These are phyloP conservation scores for Vitis cinerea DNA, from an alignment of 164 flowering plant genomes.

Conservation along the genomic window DNA sequence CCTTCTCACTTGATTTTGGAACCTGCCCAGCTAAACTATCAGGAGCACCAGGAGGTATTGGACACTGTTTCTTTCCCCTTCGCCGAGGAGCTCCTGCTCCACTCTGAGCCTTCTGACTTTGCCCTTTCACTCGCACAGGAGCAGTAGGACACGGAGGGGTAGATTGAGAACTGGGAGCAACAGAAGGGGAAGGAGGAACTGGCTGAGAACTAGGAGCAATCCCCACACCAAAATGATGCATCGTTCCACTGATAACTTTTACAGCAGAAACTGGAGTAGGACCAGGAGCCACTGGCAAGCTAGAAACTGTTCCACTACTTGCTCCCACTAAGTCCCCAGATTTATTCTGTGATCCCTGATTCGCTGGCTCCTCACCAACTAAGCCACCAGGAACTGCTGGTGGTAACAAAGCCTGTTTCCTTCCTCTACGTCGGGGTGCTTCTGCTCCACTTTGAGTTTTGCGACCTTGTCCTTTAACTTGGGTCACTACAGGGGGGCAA, in stretches of 20 bases:
- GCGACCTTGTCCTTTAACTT: conserved; percentile 44
- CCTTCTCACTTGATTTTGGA: conserved; percentile 19
- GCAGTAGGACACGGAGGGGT: conserved; percentile 15
- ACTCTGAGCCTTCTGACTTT: conserved; percentile 33
- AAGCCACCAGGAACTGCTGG: conserved; percentile 13
- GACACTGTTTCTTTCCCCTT: conserved; percentile 45
- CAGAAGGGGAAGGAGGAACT: conserved; percentile 6
- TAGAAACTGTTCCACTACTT: conserved; percentile 14
- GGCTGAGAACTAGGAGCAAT: conserved; percentile 16
- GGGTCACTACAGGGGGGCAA: conserved; percentile 26
- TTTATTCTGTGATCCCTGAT: conserved; percentile 7
- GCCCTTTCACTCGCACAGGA: conserved; percentile 27
- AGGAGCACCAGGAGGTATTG: conserved; percentile 17
- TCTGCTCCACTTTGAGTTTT: conserved; percentile 41
- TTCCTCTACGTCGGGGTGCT: conserved; percentile 62
- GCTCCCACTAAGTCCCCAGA: background rate
- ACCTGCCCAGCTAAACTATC: conserved; percentile 28
- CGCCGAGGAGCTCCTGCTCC: conserved; percentile 41
- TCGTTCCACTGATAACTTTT: conserved; percentile 11
- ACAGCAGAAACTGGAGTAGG: conserved; percentile 14
- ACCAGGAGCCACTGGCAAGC: conserved; percentile 3
- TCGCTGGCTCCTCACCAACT: conserved; percentile 9
- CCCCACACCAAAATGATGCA: conserved; percentile 9
- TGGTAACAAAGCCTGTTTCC: conserved; percentile 29
- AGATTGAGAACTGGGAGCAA: conserved; percentile 10